A percentile compares a stretch with the other conserved stretches of the same genome.
Evolutionary conservation across 768 basidiomycete species (phyloP).

Genomic region (Tylopilus felleus): DNA sequence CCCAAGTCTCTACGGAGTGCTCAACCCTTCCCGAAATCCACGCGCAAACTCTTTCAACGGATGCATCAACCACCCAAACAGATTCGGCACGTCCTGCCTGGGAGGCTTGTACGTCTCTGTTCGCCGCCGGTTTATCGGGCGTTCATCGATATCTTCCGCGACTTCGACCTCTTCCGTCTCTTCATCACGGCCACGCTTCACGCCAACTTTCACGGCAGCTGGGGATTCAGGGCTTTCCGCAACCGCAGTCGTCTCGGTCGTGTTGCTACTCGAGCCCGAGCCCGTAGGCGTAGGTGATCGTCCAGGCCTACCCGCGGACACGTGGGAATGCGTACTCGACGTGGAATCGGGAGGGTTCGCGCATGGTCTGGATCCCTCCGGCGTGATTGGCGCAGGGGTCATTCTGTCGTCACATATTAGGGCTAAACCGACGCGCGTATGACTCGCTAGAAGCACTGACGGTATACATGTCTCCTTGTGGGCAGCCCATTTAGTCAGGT

Average conservation of each 20-base stretch:
- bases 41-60: conserved; percentile 64
- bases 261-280: conserved; percentile 26
- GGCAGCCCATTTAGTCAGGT: conserved; percentile 56
- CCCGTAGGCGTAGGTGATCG: conserved; percentile 14
- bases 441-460: conserved; percentile 24
- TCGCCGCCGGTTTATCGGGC: conserved; percentile 51
- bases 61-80: conserved; percentile 57
- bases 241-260: conserved; percentile 39
- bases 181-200: conserved; percentile 51
- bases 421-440: neutral
- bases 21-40: conserved; percentile 63
- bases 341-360: conserved; percentile 17
- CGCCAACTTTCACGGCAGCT: conserved; percentile 25
- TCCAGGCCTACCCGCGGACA: conserved; percentile 9
- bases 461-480: conserved; percentile 54
- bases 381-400: conserved; percentile 19
- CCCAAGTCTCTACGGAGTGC: conserved; percentile 20
- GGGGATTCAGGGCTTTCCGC: conserved; percentile 19
- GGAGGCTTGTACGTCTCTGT: conserved; percentile 45
- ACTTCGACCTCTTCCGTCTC: conserved; percentile 34
- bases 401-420: conserved; percentile 15
- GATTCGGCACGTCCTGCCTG: conserved; percentile 42
- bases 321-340: conserved; percentile 14
- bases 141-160: conserved; percentile 35
- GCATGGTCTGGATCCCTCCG: conserved; percentile 13